These are phyloP conservation scores for Rhizopogon roseolus DNA, from an alignment of 768 basidiomycete genomes.

Conservation along the genomic window DNA sequence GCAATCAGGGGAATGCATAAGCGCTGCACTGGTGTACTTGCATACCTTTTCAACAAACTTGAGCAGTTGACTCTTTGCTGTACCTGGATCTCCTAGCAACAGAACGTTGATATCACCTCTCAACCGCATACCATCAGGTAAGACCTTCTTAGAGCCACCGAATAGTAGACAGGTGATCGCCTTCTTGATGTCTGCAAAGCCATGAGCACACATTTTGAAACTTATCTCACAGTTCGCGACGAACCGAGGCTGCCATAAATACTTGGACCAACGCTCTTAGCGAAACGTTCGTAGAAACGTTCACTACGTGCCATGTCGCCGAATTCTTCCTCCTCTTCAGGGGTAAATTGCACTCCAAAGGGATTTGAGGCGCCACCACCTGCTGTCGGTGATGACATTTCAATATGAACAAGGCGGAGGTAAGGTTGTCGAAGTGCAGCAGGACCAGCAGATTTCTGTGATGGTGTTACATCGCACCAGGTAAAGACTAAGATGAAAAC, in stretches of 20 bases:
- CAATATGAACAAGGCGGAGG: conserved; percentile 88
- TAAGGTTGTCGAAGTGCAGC: conserved; percentile 93
- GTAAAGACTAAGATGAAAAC: conserved; percentile 15
- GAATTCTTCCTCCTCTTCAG: conserved; percentile 98
- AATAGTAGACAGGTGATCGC: conserved; percentile 95
- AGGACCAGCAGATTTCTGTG: conserved; percentile 73
- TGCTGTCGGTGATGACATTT: conserved; percentile 76
- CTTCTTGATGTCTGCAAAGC: conserved; percentile 88
- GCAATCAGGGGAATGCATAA: conserved; percentile 1
- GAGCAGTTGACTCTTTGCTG: conserved; percentile 94
- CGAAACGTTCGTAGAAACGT: conserved; percentile 89
- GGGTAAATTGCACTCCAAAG: conserved; percentile 83
- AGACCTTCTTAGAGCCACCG: conserved; percentile 93
- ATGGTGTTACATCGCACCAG: background rate
- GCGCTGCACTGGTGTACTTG: background rate
- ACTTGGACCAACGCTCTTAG: conserved; percentile 92
- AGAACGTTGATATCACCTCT: conserved; percentile 98
- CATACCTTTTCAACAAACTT: conserved; percentile 95
- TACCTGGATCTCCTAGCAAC: conserved; percentile 95
- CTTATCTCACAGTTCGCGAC: background rate
- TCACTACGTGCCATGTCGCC: conserved; percentile 85
- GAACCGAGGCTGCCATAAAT: conserved; percentile 92
- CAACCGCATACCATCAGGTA: conserved; percentile 96
- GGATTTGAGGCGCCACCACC: conserved; percentile 74
- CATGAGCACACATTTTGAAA: conserved; percentile 5